Percentiles rank a stretch among this genome's conserved stretches.
Conservation (phyloP, 1,284 basidiomycete species). For the Pascua guehoae region DNA sequence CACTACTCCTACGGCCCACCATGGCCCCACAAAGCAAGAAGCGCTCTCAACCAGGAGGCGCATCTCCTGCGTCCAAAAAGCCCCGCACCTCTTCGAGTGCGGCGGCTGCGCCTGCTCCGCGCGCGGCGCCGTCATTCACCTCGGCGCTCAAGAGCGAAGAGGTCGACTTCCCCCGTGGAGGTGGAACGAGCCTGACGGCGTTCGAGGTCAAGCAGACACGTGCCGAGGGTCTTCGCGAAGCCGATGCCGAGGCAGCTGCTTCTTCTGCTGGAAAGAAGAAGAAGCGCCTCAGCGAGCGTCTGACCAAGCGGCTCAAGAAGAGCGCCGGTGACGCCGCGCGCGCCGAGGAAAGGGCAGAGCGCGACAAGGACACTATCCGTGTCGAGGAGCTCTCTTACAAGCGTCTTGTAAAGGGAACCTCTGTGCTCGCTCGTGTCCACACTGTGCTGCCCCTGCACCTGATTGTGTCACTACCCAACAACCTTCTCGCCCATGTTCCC, state of each 20-base stretch:
- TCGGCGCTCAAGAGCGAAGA: constrained; percentile 62
- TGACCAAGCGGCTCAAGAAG: constrained; percentile 50
- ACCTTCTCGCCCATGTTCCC: constrained; percentile 90
- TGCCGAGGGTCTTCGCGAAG: constrained; percentile 79
- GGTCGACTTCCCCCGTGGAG: constrained; percentile 90
- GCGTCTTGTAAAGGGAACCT: constrained; percentile 80
- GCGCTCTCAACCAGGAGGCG: constrained; percentile 12
- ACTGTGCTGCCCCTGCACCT: constrained; percentile 85
- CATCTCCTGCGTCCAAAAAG: constrained; percentile 15
- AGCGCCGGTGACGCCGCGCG: constrained; percentile 48
- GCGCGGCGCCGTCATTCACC: constrained; percentile 43
- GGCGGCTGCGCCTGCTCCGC: constrained; percentile 14
- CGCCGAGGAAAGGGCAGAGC: constrained; percentile 52
- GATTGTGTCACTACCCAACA: constrained; percentile 88
- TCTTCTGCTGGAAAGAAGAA: constrained; percentile 40
- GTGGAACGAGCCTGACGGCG: constrained; percentile 69
- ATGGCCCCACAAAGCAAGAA: constrained; percentile 22
- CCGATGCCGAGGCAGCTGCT: constrained; percentile 64
- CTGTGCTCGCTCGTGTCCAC: constrained; percentile 79
- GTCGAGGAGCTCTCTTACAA: constrained; percentile 94
- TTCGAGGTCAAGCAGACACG: constrained; percentile 84
- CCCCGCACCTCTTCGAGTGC: constrained; percentile 3
- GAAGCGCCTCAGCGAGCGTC: constrained; percentile 32
- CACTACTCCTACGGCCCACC: not conserved
- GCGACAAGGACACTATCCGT: constrained; percentile 47